A percentile compares a stretch with the other conserved stretches of the same genome.
Conservation (phyloP, 164 flowering plant species). For the Stephania cephalantha region DNA sequence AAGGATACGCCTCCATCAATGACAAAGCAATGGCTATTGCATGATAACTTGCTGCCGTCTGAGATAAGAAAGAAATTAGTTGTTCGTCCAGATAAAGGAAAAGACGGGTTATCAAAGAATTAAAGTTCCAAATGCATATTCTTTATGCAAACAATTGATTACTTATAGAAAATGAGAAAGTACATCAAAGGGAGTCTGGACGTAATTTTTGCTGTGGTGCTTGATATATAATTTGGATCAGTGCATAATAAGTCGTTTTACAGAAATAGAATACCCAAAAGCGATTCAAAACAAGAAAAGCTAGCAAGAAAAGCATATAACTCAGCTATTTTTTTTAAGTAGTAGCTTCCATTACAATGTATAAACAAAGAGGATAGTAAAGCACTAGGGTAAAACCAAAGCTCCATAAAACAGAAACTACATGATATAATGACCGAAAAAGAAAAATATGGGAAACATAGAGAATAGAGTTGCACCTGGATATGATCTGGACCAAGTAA, state of each 20-base stretch:
- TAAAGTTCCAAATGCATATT: neutral
- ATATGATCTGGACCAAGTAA: conserved; percentile 98
- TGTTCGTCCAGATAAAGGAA: neutral
- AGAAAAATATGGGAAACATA: conserved; percentile 8
- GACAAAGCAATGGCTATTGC: conserved; percentile 99
- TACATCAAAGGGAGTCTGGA: neutral
- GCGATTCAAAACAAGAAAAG: too few relatives aligned
- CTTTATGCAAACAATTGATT: neutral
- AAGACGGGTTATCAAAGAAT: neutral
- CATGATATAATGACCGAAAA: neutral
- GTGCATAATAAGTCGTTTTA: too few relatives aligned
- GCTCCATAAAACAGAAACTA: neutral
- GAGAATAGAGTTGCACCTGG: conserved; percentile 46
- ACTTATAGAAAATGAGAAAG: neutral
- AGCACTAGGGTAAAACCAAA: neutral
- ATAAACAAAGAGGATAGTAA: neutral
- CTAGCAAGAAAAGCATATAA: too few relatives aligned
- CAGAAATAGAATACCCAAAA: too few relatives aligned
- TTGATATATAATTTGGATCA: too few relatives aligned
- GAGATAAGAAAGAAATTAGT: conserved; percentile 18
- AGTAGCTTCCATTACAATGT: too few relatives aligned
- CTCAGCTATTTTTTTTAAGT: too few relatives aligned
- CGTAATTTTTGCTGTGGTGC: neutral
- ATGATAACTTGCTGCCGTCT: conserved; percentile 99
- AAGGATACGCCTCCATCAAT: conserved; percentile 98